Percentiles rank a stretch among this genome's conserved stretches.
Evolutionary conservation across 805 yeast genomes (phyloP).

Genomic region (Gaillardinia entomophila): DNA sequence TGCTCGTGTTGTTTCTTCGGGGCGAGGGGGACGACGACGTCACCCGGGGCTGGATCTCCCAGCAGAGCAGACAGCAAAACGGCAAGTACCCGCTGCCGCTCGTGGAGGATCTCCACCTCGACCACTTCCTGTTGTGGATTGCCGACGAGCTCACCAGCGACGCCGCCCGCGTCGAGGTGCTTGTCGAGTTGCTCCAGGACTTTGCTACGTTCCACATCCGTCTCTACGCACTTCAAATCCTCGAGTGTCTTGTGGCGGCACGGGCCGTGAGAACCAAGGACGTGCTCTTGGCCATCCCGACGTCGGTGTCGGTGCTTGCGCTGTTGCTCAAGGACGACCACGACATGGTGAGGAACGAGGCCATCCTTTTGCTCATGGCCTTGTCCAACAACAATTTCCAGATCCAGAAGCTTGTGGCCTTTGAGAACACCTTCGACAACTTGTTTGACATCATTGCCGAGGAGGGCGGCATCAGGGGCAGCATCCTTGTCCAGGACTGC

Average conservation of each 20-base stretch:
- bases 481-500: conserved; percentile 88
- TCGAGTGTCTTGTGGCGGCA: conserved; percentile 77
- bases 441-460: conserved; percentile 73
- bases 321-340: conserved; percentile 39
- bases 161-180: conserved; percentile 18
- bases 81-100: conserved; percentile 78
- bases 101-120: conserved; percentile 52
- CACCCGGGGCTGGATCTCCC: conserved; percentile 67
- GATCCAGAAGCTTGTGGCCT: conserved; percentile 89
- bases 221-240: conserved; percentile 74
- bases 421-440: conserved; percentile 85
- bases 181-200: conserved; percentile 41
- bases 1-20: conserved; percentile 73
- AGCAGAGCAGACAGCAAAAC: conserved; percentile 65
- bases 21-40: conserved; percentile 59
- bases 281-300: conserved; percentile 63
- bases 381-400: conserved; percentile 76
- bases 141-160: conserved; percentile 84
- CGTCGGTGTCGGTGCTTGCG: conserved; percentile 76
- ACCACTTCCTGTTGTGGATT: conserved; percentile 89
- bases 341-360: conserved; percentile 87
- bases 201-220: conserved; percentile 67
- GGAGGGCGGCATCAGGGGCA: conserved; percentile 88
- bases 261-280: conserved; percentile 73
- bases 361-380: conserved; percentile 76